These are phyloP conservation scores for Zelopaecilomyces penicillatus DNA, from an alignment of 2,329 filamentous ascomycete genomes.

Conservation along the genomic window DNA sequence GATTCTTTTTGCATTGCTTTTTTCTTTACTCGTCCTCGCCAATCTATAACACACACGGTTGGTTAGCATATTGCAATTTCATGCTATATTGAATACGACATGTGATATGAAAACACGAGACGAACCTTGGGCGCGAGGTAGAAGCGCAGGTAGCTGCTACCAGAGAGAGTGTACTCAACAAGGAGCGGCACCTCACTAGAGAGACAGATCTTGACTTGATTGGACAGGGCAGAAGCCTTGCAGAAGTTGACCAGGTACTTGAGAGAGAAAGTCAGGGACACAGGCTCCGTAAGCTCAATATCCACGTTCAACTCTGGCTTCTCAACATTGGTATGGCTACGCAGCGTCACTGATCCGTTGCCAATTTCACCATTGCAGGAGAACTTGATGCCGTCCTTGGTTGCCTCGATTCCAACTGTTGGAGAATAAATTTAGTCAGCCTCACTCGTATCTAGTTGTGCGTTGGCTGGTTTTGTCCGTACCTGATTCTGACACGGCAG, in stretches of 20 bases:
- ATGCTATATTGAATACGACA: not conserved
- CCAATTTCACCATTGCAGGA: slow-evolving; percentile 90
- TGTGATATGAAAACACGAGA: slow-evolving; percentile 1
- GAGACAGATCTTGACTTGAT: slow-evolving; percentile 80
- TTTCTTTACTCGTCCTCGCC: slow-evolving; percentile 33
- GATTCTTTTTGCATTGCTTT: not conserved
- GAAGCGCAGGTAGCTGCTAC: slow-evolving; percentile 87
- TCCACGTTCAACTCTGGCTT: slow-evolving; percentile 80
- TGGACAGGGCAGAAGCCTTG: slow-evolving; percentile 84
- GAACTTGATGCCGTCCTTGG: slow-evolving; percentile 97
- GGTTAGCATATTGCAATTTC: not conserved
- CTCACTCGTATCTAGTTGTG: too few species aligned
- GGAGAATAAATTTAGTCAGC: slow-evolving; percentile 7
- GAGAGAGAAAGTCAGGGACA: slow-evolving; percentile 91
- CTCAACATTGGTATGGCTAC: slow-evolving; percentile 80
- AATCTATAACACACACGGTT: slow-evolving; percentile 18
- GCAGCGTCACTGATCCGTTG: slow-evolving; percentile 85
- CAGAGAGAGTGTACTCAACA: slow-evolving; percentile 78
- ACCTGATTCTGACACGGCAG: slow-evolving; percentile 93
- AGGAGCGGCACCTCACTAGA: slow-evolving; percentile 94
- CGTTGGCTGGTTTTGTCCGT: slow-evolving; percentile 23
- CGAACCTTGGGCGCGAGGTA: slow-evolving; percentile 95
- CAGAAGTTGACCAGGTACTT: slow-evolving; percentile 99
- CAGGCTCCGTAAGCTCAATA: slow-evolving; percentile 86
- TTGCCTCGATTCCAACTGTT: slow-evolving; percentile 86